These are phyloP conservation scores for Excoecaria agallocha DNA, from an alignment of 345 rosid species.

Conservation along the genomic window DNA sequence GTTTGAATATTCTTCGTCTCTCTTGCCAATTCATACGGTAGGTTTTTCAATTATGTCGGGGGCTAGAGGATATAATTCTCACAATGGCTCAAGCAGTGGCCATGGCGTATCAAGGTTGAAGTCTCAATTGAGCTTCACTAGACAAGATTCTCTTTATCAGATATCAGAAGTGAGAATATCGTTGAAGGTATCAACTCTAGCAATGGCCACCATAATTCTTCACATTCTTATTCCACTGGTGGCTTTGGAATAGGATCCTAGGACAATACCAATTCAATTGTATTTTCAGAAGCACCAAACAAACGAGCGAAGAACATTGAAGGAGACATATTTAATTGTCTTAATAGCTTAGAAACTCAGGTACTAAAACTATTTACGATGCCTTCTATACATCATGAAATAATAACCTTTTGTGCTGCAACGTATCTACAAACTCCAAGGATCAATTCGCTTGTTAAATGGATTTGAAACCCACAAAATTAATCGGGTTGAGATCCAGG, in stretches of 20 bases:
- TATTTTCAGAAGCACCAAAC: constrained; percentile 56
- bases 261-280: constrained; percentile 66
- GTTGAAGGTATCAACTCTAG: constrained; percentile 50
- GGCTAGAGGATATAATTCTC: constrained; percentile 41
- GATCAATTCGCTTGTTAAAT: too few species aligned
- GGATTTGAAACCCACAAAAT: too few species aligned
- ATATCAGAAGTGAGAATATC: constrained; percentile 58
- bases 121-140: constrained; percentile 72
- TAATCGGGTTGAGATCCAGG: too few species aligned
- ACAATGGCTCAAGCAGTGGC: constrained; percentile 47
- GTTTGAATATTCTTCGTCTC: too few species aligned
- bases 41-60: constrained; percentile 71
- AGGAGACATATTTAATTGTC: constrained; percentile 51
- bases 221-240: constrained; percentile 40
- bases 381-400: too few species aligned
- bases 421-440: too few species aligned
- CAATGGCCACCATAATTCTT: constrained; percentile 35
- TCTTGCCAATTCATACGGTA: constrained; percentile 25
- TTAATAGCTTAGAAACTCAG: constrained; percentile 67
- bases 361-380: too few species aligned
- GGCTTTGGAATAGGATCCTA: constrained; percentile 73
- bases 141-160: constrained; percentile 66
- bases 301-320: constrained; percentile 60
- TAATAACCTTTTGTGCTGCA: too few species aligned
- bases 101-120: constrained; percentile 55